Base-by-base conservation (phyloP, 805 yeast species). In the Starmerella apis region DNA sequence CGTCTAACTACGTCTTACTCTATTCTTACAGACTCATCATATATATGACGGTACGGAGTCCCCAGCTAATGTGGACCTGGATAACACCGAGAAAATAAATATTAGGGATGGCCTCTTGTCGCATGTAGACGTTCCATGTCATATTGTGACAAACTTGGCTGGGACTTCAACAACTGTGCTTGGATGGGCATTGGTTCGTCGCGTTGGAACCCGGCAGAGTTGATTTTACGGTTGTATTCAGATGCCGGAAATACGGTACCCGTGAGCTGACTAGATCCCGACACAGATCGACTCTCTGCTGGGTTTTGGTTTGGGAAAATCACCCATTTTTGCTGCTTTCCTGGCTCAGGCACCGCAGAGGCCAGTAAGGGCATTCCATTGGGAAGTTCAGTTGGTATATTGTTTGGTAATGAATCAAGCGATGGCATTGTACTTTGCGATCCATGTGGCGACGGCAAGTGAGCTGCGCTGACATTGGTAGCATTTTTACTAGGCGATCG, bases 141-240 rank as follows among this genome's bases (percentile, higher is more conserved):
- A 22, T 53, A 56, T 42, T 53, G 53, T 2, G 59, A 53, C 24
- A 53, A 20, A 3, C 50, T 46, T 4, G 49, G 44, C 18, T 41
- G 39, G 7, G 36, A 24, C 16, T 48, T 48, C 19, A 47, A 25
- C 36, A 41, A 16, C 41, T 43, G 38, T 7, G 44, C 43, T n/a
- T 44, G 46, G 6, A 50, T 44, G 5, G 61, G 57, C 24, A 46
- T 47, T 13, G 63, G 61, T 50, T 60, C 63, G 35, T 60, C 62
- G 5, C 51, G 46, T 25, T 56, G 52, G 43, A 60, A 60, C 13
- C 63, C 63, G 1, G 61, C 60, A 9, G 58, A 56, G 43, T 58
- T 59, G 43, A 60, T 51, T 24, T 55, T 56, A 3, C 57, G 54
- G 41, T 60, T 60, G 46, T 59, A 60, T 46, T 60, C 62, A 1